These are phyloP conservation scores for Cladophialophora carrionii DNA, from an alignment of 2,329 filamentous ascomycete genomes.

Conservation along the genomic window DNA sequence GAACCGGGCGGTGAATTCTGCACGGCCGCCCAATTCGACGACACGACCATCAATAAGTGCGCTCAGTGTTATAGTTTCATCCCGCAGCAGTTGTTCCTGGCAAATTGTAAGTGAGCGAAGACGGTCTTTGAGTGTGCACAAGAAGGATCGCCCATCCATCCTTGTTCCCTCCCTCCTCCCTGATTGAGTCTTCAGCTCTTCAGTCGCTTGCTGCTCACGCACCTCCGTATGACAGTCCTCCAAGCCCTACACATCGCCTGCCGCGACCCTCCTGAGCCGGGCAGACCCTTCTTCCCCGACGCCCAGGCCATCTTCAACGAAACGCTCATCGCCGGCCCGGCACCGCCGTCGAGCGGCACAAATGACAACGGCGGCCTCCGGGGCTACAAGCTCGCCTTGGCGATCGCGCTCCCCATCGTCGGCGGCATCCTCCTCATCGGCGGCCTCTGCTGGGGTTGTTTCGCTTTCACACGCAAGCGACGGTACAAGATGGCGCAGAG, in stretches of 20 bases:
- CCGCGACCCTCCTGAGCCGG: conserved; percentile 45
- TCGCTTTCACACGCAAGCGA: conserved; percentile 50
- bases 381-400: conserved; percentile 44
- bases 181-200: not conserved
- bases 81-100: conserved; percentile 46
- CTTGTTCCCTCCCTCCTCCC: not conserved
- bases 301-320: conserved; percentile 49
- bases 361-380: conserved; percentile 34
- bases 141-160: not conserved
- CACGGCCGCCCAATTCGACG: conserved; percentile 44
- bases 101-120: conserved; percentile 47
- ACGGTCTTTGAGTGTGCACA: too few species aligned
- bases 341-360: conserved; percentile 33
- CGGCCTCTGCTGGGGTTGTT: conserved; percentile 44
- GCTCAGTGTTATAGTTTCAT: conserved; percentile 51
- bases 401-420: conserved; percentile 51
- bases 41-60: conserved; percentile 49
- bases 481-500: conserved; percentile 43
- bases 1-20: conserved; percentile 47
- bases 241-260: conserved; percentile 53
- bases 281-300: conserved; percentile 47
- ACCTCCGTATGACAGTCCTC: conserved; percentile 43
- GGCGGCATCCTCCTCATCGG: conserved; percentile 47
- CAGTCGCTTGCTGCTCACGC: not conserved
- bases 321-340: conserved; percentile 39